A percentile compares a stretch with the other conserved stretches of the same genome.
phyloP scores from a whole-genome alignment of 2,329 filamentous ascomycete genomes.

The Aspergillus fructus region DNA sequence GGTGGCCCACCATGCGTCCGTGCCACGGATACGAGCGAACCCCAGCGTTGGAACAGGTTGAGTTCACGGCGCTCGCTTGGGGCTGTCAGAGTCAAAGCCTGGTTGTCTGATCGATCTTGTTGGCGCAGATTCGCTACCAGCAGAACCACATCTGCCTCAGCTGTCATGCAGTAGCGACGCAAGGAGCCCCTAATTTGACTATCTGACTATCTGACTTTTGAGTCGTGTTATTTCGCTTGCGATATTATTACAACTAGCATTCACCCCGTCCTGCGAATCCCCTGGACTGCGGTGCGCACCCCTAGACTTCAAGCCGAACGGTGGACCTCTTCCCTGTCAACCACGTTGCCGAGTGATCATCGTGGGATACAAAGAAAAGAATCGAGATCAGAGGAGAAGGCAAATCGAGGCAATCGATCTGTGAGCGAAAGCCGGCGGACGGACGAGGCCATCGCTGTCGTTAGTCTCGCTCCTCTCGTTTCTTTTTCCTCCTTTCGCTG shows the following conservation, averaged over 20 bases:
- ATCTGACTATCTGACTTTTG: background rate
- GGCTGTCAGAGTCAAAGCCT: background rate
- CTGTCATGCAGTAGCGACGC: background rate
- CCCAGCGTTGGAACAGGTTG: background rate
- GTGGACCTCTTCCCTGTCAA: constrained; percentile 23
- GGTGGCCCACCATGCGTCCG: too few relatives aligned
- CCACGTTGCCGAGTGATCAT: constrained; percentile 26
- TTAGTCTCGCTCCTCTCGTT: constrained; percentile 6
- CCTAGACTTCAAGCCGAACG: constrained; percentile 5
- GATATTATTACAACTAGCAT: background rate
- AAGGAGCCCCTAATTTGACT: background rate
- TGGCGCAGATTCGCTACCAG: too few relatives aligned
- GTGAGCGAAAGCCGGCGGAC: background rate
- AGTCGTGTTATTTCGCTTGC: background rate
- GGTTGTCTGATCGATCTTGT: background rate
- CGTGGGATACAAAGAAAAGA: background rate
- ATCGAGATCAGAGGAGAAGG: background rate
- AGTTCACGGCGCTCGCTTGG: too few relatives aligned
- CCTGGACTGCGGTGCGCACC: background rate
- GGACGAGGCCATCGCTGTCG: background rate
- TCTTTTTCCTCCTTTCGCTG: constrained; percentile 11
- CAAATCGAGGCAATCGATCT: background rate
- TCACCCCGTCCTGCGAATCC: background rate
- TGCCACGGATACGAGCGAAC: background rate
- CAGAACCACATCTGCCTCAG: background rate